phyloP scores from a whole-genome alignment of 2,329 filamentous ascomycete genomes.

The Aspergillus intermedius region DNA sequence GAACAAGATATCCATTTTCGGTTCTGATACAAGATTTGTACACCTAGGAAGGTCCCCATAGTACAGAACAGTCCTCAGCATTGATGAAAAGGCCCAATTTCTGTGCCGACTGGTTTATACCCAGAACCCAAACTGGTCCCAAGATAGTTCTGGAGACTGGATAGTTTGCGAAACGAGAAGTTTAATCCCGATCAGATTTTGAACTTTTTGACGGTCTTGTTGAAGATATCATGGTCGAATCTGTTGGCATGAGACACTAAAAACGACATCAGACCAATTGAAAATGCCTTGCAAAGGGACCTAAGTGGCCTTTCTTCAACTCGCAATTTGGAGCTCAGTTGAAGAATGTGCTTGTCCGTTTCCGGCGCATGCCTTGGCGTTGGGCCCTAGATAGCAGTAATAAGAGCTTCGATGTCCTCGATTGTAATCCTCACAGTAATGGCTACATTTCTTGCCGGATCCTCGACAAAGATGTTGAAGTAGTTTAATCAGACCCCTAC shows the following conservation, averaged over 20 bases:
- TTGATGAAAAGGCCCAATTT: not conserved
- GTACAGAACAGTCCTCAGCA: not conserved
- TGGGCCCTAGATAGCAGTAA: not conserved
- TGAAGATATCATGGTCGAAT: not conserved
- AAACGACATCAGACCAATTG: not conserved
- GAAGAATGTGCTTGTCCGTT: not conserved
- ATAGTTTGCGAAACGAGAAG: not conserved
- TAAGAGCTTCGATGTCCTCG: not conserved
- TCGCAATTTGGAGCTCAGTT: not conserved
- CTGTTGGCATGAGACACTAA: not conserved
- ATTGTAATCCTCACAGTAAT: not conserved
- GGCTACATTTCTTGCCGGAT: not conserved
- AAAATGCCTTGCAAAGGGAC: not conserved
- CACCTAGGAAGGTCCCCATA: not conserved
- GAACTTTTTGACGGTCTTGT: not conserved
- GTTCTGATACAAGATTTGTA: not conserved
- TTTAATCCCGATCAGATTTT: not conserved
- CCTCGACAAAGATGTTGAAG: not conserved
- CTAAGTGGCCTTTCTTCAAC: not conserved
- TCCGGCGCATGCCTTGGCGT: not conserved
- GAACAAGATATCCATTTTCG: not conserved
- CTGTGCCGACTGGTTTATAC: not conserved
- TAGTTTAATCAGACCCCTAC: no score
- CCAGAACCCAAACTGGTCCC: not conserved
- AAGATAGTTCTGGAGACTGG: not conserved